A percentile compares a stretch with the other conserved stretches of the same genome.
Conservation (phyloP, 177 flowering plant genomes). For the Vitis hybrid region DNA sequence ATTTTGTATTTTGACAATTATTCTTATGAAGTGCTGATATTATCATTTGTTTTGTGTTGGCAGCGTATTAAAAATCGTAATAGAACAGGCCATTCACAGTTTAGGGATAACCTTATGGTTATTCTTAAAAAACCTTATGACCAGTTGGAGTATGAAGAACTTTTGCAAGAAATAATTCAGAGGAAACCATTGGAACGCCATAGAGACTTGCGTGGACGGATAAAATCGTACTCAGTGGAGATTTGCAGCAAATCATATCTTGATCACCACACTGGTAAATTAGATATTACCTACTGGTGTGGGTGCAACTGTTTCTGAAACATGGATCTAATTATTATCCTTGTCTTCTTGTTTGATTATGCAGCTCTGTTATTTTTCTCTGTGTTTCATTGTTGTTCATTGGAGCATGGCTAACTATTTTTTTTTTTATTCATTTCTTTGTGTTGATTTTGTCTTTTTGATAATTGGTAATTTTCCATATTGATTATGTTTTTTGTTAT, state of each 20-base stretch:
- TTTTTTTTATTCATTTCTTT: background rate
- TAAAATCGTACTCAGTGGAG: slow-evolving; percentile 7
- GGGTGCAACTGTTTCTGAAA: background rate
- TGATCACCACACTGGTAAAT: slow-evolving; percentile 30
- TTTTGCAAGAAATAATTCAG: slow-evolving; percentile 3
- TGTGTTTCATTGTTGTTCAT: background rate
- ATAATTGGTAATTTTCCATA: background rate
- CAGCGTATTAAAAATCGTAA: background rate
- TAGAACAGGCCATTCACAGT: background rate
- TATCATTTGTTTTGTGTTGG: slow-evolving; percentile 2
- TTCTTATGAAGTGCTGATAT: background rate
- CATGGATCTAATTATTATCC: background rate
- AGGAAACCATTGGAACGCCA: slow-evolving; percentile 7
- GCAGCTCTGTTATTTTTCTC: background rate
- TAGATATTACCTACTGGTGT: background rate
- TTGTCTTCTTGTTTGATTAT: background rate
- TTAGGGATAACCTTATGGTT: slow-evolving; percentile 22
- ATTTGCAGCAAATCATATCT: slow-evolving; percentile 28
- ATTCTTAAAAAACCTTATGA: slow-evolving; percentile 28
- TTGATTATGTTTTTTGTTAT: background rate
- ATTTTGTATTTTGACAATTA: background rate
- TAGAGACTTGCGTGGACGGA: slow-evolving; percentile 21
- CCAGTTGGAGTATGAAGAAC: slow-evolving; percentile 17
- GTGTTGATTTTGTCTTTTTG: background rate
- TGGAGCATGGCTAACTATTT: no score